These are phyloP conservation scores for Solanum gandarillasii DNA, from an alignment of 257 asterid genomes.

Conservation along the genomic window DNA sequence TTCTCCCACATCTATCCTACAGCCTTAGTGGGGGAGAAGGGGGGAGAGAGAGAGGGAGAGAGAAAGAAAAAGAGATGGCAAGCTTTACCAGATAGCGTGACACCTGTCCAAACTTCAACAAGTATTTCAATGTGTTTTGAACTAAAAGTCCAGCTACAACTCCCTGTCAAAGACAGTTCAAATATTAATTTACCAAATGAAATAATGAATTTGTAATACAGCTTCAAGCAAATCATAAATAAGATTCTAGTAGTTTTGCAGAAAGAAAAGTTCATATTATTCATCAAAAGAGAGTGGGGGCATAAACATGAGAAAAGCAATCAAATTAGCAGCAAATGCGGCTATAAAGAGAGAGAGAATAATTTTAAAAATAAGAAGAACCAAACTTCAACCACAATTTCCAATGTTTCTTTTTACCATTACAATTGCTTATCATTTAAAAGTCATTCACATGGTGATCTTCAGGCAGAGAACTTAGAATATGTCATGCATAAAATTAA, in stretches of 20 bases:
- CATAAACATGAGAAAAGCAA: background rate
- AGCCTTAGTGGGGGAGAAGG: background rate
- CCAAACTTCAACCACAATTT: background rate
- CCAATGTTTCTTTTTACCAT: background rate
- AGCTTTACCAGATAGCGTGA: constrained; percentile 78
- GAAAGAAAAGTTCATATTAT: background rate
- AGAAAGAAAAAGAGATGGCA: background rate
- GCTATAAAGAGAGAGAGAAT: background rate
- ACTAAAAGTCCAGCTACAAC: constrained; percentile 96
- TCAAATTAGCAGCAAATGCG: background rate
- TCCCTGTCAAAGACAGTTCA: constrained; percentile 44
- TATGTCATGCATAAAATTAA: background rate
- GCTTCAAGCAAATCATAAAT: background rate
- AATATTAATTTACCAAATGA: background rate
- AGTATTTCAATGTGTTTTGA: constrained; percentile 86
- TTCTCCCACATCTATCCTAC: background rate
- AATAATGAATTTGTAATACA: background rate
- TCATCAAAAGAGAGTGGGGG: background rate
- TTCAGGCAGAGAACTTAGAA: background rate
- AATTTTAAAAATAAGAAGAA: background rate
- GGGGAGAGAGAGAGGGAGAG: background rate
- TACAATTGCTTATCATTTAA: background rate
- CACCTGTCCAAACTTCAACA: constrained; percentile 84
- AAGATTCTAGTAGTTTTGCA: background rate
- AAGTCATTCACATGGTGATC: background rate